Conservation (phyloP, 73 alveolate species). For the Blepharisma stoltei region DNA sequence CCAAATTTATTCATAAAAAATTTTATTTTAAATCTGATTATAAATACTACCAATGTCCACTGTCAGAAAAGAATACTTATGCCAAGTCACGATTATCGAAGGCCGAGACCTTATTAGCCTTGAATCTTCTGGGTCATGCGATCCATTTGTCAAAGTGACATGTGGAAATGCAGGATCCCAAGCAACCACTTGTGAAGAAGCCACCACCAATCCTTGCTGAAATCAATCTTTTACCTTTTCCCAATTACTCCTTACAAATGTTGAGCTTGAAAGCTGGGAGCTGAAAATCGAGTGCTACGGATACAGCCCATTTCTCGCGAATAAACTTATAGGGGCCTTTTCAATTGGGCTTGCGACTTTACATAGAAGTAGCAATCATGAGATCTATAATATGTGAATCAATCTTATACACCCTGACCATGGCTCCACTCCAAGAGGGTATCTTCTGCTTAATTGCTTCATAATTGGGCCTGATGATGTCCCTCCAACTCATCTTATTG, state of each 20-base stretch:
- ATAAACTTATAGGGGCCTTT: constrained; percentile 77
- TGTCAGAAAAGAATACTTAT: constrained; percentile 17
- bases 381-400: constrained; percentile 83
- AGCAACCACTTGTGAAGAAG: constrained; percentile 67
- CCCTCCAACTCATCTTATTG: constrained; percentile 90
- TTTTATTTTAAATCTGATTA: too few species aligned
- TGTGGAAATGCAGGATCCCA: constrained; percentile 76
- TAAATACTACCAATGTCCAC: constrained; percentile 4
- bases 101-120: constrained; percentile 81
- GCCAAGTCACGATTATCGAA: constrained; percentile 84
- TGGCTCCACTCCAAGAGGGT: constrained; percentile 84
- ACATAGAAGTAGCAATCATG: constrained; percentile 83
- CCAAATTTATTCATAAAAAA: too few species aligned
- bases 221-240: constrained; percentile 88
- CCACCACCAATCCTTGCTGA: constrained; percentile 79
- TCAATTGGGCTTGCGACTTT: constrained; percentile 87
- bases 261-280: constrained; percentile 84
- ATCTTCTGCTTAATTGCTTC: constrained; percentile 70
- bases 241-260: constrained; percentile 59
- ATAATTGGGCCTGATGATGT: constrained; percentile 88
- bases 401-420: constrained; percentile 70
- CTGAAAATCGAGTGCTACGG: constrained; percentile 75
- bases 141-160: constrained; percentile 83
- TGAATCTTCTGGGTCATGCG: constrained; percentile 85
- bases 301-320: constrained; percentile 63